These are phyloP conservation scores for Pleurostoma richardsiae DNA, from an alignment of 2,329 filamentous ascomycete species.

Conservation along the genomic window DNA sequence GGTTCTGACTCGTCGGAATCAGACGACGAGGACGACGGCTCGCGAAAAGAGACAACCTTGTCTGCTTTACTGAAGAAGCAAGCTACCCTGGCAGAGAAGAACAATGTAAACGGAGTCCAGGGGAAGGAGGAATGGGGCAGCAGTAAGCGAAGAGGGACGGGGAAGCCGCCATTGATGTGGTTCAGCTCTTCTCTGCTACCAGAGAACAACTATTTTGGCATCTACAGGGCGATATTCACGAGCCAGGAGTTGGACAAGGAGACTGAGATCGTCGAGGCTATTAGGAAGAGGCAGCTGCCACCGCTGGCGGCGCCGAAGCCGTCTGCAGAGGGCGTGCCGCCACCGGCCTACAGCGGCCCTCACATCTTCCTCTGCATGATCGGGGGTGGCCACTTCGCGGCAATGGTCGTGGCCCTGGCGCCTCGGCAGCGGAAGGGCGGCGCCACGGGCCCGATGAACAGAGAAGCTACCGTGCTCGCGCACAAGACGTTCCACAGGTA, in stretches of 20 bases:
- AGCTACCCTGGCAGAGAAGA: conserved; percentile 62
- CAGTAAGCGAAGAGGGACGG: conserved; percentile 46
- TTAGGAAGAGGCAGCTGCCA: conserved; percentile 73
- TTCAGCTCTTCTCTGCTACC: conserved; percentile 73
- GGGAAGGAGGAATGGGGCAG: conserved; percentile 39
- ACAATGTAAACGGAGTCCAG: conserved; percentile 29
- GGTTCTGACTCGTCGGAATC: conserved; percentile 74
- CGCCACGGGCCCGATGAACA: conserved; percentile 65
- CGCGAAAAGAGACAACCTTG: conserved; percentile 64
- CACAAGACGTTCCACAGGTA: conserved; percentile 99
- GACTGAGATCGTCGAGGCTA: conserved; percentile 55
- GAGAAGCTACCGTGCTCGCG: conserved; percentile 81
- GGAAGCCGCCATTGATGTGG: conserved; percentile 78
- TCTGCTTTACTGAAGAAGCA: conserved; percentile 77
- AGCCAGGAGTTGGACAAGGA: conserved; percentile 63
- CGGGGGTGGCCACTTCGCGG: conserved; percentile 93
- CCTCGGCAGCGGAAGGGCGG: conserved; percentile 70
- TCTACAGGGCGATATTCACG: conserved; percentile 81
- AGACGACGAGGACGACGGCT: conserved; percentile 53
- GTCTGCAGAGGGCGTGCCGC: conserved; percentile 52
- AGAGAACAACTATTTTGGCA: conserved; percentile 72
- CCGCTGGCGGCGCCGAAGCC: conserved; percentile 51
- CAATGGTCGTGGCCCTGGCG: conserved; percentile 86
- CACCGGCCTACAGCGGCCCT: conserved; percentile 60
- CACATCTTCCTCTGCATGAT: conserved; percentile 99